Evolutionary conservation across 768 basidiomycete genomes (phyloP), one percentile per base, ranked within the genome.

Genomic region (Crepidotus variabilis): DNA sequence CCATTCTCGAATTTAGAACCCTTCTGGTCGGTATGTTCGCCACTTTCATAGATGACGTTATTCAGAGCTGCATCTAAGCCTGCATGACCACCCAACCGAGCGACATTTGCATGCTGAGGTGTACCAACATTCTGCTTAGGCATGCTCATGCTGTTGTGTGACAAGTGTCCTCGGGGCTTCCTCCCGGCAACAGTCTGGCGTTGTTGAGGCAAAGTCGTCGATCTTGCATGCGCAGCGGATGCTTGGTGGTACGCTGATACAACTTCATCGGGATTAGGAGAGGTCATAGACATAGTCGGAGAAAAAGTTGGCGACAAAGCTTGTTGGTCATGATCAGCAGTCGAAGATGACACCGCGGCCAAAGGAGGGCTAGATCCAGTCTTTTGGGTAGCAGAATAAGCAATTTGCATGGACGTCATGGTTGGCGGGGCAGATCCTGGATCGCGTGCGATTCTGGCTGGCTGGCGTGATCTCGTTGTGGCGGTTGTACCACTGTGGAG

Each of bases 81-180:
- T 21, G 57, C 57, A n/a, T 32, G 57, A 21, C 63, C 62, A 45
- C 57, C 58, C 52, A 71, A 63, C 34, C 61, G 58, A 28, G 68
- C 61, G 22, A 67, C 66, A 45, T 64, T 67, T 11, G 68, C 71
- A 60, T 68, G 72, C 59, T 69, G 71, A 21, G 68, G 71, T 32
- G 70, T 73, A 49, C 67, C 64, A 58, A 69, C 46, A 48, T 62
- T 67, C 59, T 68, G 67, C 33, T 67, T 68, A 7, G 74, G 68
- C 53, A 78, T 69, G 58, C 77, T 80, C 74, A 80, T 75, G 59
- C 77, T 79, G 56, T 63, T 80, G 59, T 79, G 78, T 63, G 78
- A 77, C 60, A 71, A 74, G 64, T 81, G 79, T 11, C 79, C 69
- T 13, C 62, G 56, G 34, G 67, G 66, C n/a, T 53, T 56, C 50